Conservation (phyloP, 768 basidiomycete species). For the Coprinellus micaceus region DNA sequence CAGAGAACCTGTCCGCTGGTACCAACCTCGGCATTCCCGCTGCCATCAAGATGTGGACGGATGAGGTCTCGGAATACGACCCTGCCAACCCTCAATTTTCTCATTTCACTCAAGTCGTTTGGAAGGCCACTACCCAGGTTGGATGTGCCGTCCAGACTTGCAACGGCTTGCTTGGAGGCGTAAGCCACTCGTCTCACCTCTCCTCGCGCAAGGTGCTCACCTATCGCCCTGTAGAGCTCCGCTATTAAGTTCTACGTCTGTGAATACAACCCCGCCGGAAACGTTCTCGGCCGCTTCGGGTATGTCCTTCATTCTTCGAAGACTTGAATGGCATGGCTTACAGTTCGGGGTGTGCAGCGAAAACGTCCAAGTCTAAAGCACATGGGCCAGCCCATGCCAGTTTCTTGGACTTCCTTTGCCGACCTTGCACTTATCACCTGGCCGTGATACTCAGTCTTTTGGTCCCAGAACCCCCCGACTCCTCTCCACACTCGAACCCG, state of each 20-base stretch:
- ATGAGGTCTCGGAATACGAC: slow-evolving; percentile 52
- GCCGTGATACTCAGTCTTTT: too few species aligned
- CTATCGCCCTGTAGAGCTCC: background rate
- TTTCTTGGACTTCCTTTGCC: too few species aligned
- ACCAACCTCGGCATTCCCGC: slow-evolving; percentile 47
- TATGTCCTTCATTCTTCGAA: slow-evolving; percentile 36
- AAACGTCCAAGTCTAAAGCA: slow-evolving; percentile 35
- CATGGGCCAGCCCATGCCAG: background rate
- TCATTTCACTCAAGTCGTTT: slow-evolving; percentile 62
- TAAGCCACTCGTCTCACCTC: slow-evolving; percentile 16
- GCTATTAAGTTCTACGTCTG: slow-evolving; percentile 61
- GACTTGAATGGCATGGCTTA: background rate
- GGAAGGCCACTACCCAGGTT: slow-evolving; percentile 53
- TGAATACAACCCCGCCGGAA: slow-evolving; percentile 64
- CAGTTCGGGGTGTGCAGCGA: slow-evolving; percentile 23
- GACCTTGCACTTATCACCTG: too few species aligned
- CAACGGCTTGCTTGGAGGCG: slow-evolving; percentile 48
- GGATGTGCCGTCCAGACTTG: slow-evolving; percentile 55
- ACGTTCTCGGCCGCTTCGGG: slow-evolving; percentile 60
- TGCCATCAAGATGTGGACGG: slow-evolving; percentile 60
- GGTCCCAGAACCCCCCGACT: too few species aligned
- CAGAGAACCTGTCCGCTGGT: slow-evolving; percentile 75
- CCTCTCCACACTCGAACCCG: too few species aligned
- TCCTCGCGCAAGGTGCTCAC: background rate
- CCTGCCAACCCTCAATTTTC: slow-evolving; percentile 45